phyloP scores from a whole-genome alignment of 306 rosid species.

The Gynostemma pentaphyllum region DNA sequence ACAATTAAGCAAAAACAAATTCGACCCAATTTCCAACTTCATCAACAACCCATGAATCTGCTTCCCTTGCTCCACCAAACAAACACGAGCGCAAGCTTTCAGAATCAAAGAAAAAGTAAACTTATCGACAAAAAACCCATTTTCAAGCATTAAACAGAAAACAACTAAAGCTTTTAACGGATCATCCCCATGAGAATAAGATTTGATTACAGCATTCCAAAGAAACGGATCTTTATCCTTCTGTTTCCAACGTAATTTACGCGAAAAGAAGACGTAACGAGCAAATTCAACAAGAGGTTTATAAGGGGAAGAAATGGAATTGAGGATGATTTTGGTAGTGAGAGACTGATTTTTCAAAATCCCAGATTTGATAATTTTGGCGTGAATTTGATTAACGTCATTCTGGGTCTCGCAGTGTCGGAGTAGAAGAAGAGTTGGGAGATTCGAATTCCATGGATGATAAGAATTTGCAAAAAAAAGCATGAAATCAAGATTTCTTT shows the following conservation, averaged over 20 bases:
- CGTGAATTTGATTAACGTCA: constrained; percentile 50
- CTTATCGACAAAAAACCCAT: constrained; percentile 45
- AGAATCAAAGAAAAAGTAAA: constrained; percentile 50
- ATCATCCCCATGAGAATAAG: constrained; percentile 60
- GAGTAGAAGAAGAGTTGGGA: constrained; percentile 29
- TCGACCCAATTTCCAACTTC: constrained; percentile 36
- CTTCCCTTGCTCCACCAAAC: constrained; percentile 46
- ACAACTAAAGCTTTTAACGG: constrained; percentile 38
- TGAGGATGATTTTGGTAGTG: constrained; percentile 43
- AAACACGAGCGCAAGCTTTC: constrained; percentile 58
- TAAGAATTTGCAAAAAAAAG: constrained; percentile 33
- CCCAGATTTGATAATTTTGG: constrained; percentile 45
- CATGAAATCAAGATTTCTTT: constrained; percentile 22
- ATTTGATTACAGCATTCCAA: constrained; percentile 64
- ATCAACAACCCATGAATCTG: constrained; percentile 60
- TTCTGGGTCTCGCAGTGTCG: constrained; percentile 39
- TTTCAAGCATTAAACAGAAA: constrained; percentile 48
- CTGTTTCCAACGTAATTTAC: constrained; percentile 3
- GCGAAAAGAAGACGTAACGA: constrained; percentile 49
- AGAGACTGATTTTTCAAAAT: constrained; percentile 22
- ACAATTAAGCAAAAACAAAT: constrained; percentile 50
- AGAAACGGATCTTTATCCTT: constrained; percentile 48
- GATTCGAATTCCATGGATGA: constrained; percentile 48
- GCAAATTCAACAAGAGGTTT: constrained; percentile 45
- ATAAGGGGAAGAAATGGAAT: constrained; percentile 51